phyloP scores from a whole-genome alignment of 2,329 filamentous ascomycete species.

The Macrophomina pseudophaseolina region DNA sequence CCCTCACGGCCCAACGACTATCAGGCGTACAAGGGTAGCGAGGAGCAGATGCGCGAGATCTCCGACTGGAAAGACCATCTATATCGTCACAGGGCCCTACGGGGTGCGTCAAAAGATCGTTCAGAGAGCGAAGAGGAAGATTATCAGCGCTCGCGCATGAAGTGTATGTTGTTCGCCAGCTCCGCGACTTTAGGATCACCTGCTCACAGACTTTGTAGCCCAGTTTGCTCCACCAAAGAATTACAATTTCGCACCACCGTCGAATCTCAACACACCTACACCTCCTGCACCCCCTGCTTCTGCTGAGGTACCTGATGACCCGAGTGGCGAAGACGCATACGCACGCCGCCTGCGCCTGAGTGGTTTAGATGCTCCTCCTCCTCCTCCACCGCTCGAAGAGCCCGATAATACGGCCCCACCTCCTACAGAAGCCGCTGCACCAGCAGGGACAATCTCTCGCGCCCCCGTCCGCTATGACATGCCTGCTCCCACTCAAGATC shows the following conservation, averaged over 20 bases:
- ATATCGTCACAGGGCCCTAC: constrained; percentile 36
- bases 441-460: constrained; percentile 68
- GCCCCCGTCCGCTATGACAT: constrained; percentile 76
- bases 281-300: constrained; percentile 34
- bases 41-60: constrained; percentile 80
- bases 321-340: constrained; percentile 73
- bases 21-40: constrained; percentile 81
- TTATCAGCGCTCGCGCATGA: constrained; percentile 44
- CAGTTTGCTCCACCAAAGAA: constrained; percentile 56
- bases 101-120: constrained; percentile 21
- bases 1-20: constrained; percentile 81
- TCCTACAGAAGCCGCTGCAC: constrained; percentile 30
- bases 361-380: constrained; percentile 35
- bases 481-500: constrained; percentile 52
- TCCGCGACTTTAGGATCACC: not conserved
- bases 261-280: constrained; percentile 41
- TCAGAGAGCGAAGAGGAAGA: constrained; percentile 57
- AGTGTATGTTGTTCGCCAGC: constrained; percentile 46
- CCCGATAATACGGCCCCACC: constrained; percentile 8
- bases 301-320: constrained; percentile 52
- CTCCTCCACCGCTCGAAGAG: constrained; percentile 36
- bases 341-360: constrained; percentile 66
- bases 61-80: constrained; percentile 85
- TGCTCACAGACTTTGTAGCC: constrained; percentile 37
- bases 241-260: constrained; percentile 58